phyloP scores from a whole-genome alignment of 305 asterid species.

The Petunia hybrid region DNA sequence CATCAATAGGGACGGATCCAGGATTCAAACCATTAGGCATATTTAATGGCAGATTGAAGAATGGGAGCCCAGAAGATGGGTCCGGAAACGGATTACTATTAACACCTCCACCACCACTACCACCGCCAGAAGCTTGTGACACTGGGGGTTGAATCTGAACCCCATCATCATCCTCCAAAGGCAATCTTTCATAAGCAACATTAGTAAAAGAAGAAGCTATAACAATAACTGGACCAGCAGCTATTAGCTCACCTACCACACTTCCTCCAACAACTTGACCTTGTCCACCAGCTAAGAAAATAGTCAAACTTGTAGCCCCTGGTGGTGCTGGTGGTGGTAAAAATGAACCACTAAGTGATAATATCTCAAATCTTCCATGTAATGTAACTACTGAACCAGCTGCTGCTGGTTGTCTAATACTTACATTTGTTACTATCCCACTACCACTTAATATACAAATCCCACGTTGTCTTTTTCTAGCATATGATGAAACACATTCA shows the following conservation, averaged over 20 bases:
- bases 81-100: slow-evolving; percentile 42
- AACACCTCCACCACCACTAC: slow-evolving; percentile 32
- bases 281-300: slow-evolving; percentile 51
- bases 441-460: slow-evolving; percentile 53
- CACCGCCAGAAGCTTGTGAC: slow-evolving; percentile 35
- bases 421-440: slow-evolving; percentile 50
- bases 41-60: slow-evolving; percentile 55
- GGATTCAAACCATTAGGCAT: slow-evolving; percentile 49
- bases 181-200: slow-evolving; percentile 55
- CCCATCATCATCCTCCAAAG: slow-evolving; percentile 47
- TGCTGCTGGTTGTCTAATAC: slow-evolving; percentile 41
- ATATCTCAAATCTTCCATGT: slow-evolving; percentile 49
- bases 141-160: slow-evolving; percentile 39
- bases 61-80: slow-evolving; percentile 53
- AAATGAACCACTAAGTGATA: slow-evolving; percentile 46
- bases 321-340: slow-evolving; percentile 58
- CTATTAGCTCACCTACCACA: slow-evolving; percentile 52
- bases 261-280: slow-evolving; percentile 58
- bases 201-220: slow-evolving; percentile 52
- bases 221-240: slow-evolving; percentile 51
- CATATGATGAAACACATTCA: slow-evolving; percentile 44
- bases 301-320: slow-evolving; percentile 51
- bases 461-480: slow-evolving; percentile 53
- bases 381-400: slow-evolving; percentile 42
- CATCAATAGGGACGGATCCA: slow-evolving; percentile 36